These are phyloP conservation scores for Calonectria montana DNA, from an alignment of 2,329 filamentous ascomycete species.

Conservation along the genomic window DNA sequence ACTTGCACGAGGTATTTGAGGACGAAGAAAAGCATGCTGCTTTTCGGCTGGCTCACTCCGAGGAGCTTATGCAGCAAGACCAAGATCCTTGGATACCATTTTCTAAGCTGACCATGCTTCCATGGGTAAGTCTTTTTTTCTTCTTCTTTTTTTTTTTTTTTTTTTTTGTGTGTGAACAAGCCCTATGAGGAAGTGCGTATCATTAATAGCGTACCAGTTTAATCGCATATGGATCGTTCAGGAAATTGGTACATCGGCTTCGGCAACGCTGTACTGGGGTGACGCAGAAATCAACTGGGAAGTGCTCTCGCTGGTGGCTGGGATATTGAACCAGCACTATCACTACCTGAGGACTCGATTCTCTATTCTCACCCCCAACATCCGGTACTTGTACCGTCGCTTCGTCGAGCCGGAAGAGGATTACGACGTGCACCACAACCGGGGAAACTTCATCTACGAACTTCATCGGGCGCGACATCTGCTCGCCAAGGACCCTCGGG, in stretches of 20 bases:
- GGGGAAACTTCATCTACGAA: slow-evolving; percentile 50
- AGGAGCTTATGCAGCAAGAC: slow-evolving; percentile 43
- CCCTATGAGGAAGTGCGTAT: neutral
- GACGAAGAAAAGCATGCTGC: slow-evolving; percentile 44
- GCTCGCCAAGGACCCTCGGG: slow-evolving; percentile 46
- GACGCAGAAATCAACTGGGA: slow-evolving; percentile 48
- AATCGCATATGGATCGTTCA: slow-evolving; percentile 52
- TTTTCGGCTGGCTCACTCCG: slow-evolving; percentile 46
- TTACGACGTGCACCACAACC: slow-evolving; percentile 44
- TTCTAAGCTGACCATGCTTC: slow-evolving; percentile 45
- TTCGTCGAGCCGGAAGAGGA: slow-evolving; percentile 47
- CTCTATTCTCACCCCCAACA: slow-evolving; percentile 46
- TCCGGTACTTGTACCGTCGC: slow-evolving; percentile 46
- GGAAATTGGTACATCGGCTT: slow-evolving; percentile 49
- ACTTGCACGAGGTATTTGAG: slow-evolving; percentile 44
- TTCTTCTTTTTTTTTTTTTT: too few species aligned
- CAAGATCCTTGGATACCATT: slow-evolving; percentile 46
- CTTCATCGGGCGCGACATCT: slow-evolving; percentile 50
- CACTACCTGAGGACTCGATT: slow-evolving; percentile 47
- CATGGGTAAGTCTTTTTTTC: slow-evolving; percentile 49
- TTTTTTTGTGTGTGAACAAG: neutral
- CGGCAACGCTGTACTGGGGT: slow-evolving; percentile 51
- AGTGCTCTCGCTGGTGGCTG: slow-evolving; percentile 44
- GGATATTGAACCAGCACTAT: slow-evolving; percentile 47
- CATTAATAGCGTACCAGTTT: slow-evolving; percentile 41